Percentiles rank a stretch among this genome's conserved stretches.
These are phyloP conservation scores for Eutrema salsugineum DNA, from an alignment of 441 rosid species.

Conservation along the genomic window DNA sequence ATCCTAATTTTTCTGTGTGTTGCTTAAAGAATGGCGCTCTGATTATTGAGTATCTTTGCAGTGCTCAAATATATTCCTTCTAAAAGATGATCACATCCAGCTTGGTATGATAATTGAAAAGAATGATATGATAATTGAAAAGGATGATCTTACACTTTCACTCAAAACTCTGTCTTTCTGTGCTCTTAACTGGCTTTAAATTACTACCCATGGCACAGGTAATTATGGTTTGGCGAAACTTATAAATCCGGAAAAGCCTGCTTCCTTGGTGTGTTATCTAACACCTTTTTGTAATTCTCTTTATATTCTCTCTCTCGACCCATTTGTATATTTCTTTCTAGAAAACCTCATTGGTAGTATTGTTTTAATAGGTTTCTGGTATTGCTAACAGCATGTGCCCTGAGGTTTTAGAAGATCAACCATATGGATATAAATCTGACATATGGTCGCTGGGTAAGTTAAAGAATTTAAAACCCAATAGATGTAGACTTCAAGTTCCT, in stretches of 20 bases:
- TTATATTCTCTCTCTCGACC: not conserved
- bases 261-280: slow-evolving; percentile 60
- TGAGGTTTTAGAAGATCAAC: slow-evolving; percentile 81
- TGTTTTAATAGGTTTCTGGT: slow-evolving; percentile 62
- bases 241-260: slow-evolving; percentile 75
- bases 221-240: slow-evolving; percentile 94
- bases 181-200: slow-evolving; percentile 28
- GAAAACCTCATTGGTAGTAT: not conserved
- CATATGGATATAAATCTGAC: slow-evolving; percentile 93
- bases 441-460: slow-evolving; percentile 94
- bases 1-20: not conserved
- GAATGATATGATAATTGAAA: slow-evolving; percentile 36
- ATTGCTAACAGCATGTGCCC: slow-evolving; percentile 96
- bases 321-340: not conserved
- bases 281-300: not conserved
- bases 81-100: slow-evolving; percentile 71
- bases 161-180: slow-evolving; percentile 13
- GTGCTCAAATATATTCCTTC: slow-evolving; percentile 95
- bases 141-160: slow-evolving; percentile 13
- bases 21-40: slow-evolving; percentile 2
- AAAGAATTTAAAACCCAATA: not conserved
- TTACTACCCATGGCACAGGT: slow-evolving; percentile 47
- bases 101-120: slow-evolving; percentile 61
- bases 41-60: slow-evolving; percentile 37
- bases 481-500: slow-evolving; percentile 2